Base-by-base conservation (phyloP, 1,284 basidiomycete genomes). In the Ceraceosorus guamensis region DNA sequence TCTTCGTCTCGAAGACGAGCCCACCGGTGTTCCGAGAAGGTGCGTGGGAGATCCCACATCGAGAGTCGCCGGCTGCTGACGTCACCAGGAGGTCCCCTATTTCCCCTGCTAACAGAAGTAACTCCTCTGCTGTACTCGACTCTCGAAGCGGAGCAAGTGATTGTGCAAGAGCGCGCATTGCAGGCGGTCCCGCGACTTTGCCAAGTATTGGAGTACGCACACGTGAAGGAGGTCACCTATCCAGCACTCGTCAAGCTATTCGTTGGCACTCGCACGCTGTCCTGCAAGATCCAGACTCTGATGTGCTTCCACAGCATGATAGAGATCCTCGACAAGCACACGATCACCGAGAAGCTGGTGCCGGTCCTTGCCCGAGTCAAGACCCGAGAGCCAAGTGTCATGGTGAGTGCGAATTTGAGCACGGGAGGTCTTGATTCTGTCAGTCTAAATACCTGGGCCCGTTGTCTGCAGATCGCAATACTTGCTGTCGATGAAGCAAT, bases 41-140 rank as follows among this genome's bases (percentile, higher is more conserved):
- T n/a, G 87, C 90, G 35, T 8, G 33, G 11, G 11, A n/a, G 49
- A 46, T 24, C 32, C 32, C 8, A 16, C 8, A 37, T 33, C 6
- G 14, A 32, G 32, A 31, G 49, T 43, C 14, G 16, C 41, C 16
- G 37, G 32, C 30, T 24, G 50, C 10, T 41, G 18, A n/a, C 16
- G 37, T 51, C 7, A 35, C 10, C 24, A 37, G 51, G 37, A 4
- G 14, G 7, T 30, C 35, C n/a, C 5, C 14, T 13, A 8, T n/a
- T 14, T 7, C 14, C 70, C 91, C n/a, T n/a, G n/a, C n/a, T n/a
- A n/a, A n/a, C n/a, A n/a, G 90, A 91, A 78, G 89, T 99, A 11
- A 83, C 96, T 67, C 91, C 92, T 0, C 81, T 99, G 33, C 87
- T 98, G 14, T 98, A 98, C 76, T 89, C 91, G 70, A 89, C 93